Base-by-base conservation (phyloP, 805 yeast genomes). In the Alloascoidea africana region DNA sequence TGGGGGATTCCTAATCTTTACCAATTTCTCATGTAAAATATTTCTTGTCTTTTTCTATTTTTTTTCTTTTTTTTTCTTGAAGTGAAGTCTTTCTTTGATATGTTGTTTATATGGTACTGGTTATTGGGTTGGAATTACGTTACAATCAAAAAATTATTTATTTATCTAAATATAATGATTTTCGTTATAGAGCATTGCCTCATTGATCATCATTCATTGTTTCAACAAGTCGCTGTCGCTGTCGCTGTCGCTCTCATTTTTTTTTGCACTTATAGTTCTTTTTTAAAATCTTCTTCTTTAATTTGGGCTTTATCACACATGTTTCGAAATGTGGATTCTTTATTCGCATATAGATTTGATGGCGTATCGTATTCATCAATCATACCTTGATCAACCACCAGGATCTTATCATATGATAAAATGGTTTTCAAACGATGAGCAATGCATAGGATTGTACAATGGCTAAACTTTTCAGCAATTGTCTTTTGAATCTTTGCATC, bases 361-460 rank as follows among this genome's bases (percentile, higher is more conserved):
- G 85, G 84, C 0, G 63, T 54, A 39, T 68, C 84, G 44, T 65
- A 66, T 47, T 74, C 71, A 5, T 53, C 18, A 39, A 67, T 54
- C 41, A 59, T 59, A 32, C 85, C 85, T 30, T 62, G 56, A 16
- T 75, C 83, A 48, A 76, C 49, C 0, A 75, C 83, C 41, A 76
- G 49, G 14, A 76, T 67, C 33, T 65, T 58, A 49, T 76, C 83
- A 47, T 76, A 73, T 36, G 60, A 55, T 33, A 75, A 46, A 43
- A 76, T 76, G 0, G 85, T 76, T 45, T 65, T 68, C 44, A 77
- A 55, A 44, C 84, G 68, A 47, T 78, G 87, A 2, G 87, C 87
- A 52, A 78, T 75, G 51, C 85, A 76, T 36, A 79, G 51, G 33
- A 80, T 71, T 0, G 87, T 79, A 50, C 84, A 76, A 30, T 66